These are phyloP conservation scores for Pulveroboletus sp. DNA, from an alignment of 768 basidiomycete genomes.

Conservation along the genomic window DNA sequence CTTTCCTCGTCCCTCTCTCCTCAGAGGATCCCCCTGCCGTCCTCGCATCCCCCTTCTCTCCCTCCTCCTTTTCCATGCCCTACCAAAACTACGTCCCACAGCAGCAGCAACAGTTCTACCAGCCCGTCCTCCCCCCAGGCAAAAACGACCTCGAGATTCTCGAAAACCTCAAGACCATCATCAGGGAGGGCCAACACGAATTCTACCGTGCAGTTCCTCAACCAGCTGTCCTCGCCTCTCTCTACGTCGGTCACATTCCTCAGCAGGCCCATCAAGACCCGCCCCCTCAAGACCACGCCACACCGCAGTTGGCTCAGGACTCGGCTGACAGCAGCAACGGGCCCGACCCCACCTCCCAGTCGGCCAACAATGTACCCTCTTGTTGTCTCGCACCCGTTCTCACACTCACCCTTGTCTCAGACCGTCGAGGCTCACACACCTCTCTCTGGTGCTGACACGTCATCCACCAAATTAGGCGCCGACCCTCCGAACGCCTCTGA, in stretches of 20 bases:
- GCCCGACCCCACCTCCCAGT: neutral
- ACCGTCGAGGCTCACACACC: constrained; percentile 23
- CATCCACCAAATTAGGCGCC: constrained; percentile 18
- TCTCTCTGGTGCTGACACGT: constrained; percentile 24
- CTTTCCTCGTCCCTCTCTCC: constrained; percentile 46
- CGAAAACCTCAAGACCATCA: constrained; percentile 67
- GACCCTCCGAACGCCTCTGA: constrained; percentile 13
- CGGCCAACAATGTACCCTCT: constrained; percentile 34
- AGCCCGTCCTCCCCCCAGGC: constrained; percentile 43
- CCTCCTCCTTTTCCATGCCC: constrained; percentile 37
- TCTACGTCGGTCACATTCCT: constrained; percentile 54
- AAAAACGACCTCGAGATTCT: constrained; percentile 68
- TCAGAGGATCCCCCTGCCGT: constrained; percentile 45
- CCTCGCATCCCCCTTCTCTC: constrained; percentile 37
- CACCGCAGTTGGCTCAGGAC: constrained; percentile 8
- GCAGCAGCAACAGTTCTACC: constrained; percentile 26
- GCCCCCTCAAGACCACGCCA: constrained; percentile 19
- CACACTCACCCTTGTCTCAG: constrained; percentile 15
- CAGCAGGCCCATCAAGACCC: constrained; percentile 35
- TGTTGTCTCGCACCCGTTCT: constrained; percentile 5
- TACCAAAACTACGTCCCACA: constrained; percentile 33
- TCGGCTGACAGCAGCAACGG: constrained; percentile 9
- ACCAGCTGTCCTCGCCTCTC: constrained; percentile 56
- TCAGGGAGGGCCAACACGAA: constrained; percentile 70
- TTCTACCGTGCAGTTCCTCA: constrained; percentile 62